Conservation (phyloP, 495 filamentous ascomycete species). For the Penicillium verhagenii region DNA sequence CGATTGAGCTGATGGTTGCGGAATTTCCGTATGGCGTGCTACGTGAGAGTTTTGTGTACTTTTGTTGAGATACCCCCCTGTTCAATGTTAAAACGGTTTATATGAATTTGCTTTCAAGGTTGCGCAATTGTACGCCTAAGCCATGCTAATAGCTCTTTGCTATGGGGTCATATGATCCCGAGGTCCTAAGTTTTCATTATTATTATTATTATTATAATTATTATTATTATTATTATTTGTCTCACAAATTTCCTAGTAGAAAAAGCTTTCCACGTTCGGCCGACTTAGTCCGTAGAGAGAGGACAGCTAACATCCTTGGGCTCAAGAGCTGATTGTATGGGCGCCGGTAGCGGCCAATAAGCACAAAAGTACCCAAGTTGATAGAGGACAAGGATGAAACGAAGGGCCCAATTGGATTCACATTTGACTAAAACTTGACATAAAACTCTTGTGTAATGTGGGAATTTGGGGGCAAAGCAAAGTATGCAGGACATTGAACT, state of each 20-base stretch:
- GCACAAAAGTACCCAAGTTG: too few species aligned
- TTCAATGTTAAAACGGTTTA: not conserved
- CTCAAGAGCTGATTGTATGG: too few species aligned
- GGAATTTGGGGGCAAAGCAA: not conserved
- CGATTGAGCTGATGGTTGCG: slow-evolving; percentile 66
- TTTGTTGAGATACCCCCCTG: not conserved
- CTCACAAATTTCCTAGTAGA: too few species aligned
- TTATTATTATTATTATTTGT: too few species aligned
- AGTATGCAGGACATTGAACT: not conserved
- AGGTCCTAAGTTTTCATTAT: too few species aligned
- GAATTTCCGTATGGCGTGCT: not conserved
- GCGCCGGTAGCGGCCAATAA: not conserved
- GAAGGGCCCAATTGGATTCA: not conserved
- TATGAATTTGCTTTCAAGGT: too few species aligned
- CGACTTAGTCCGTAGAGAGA: too few species aligned
- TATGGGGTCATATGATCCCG: not conserved
- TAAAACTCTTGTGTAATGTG: not conserved
- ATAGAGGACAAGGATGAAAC: too few species aligned
- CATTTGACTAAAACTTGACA: not conserved
- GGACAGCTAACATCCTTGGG: too few species aligned
- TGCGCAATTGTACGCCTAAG: not conserved
- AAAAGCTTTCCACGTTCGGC: too few species aligned
- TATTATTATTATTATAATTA: too few species aligned
- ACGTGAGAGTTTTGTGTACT: not conserved
- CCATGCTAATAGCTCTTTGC: not conserved